Base-by-base conservation (phyloP, 2,329 filamentous ascomycete species). In the Penicillium sp. region DNA sequence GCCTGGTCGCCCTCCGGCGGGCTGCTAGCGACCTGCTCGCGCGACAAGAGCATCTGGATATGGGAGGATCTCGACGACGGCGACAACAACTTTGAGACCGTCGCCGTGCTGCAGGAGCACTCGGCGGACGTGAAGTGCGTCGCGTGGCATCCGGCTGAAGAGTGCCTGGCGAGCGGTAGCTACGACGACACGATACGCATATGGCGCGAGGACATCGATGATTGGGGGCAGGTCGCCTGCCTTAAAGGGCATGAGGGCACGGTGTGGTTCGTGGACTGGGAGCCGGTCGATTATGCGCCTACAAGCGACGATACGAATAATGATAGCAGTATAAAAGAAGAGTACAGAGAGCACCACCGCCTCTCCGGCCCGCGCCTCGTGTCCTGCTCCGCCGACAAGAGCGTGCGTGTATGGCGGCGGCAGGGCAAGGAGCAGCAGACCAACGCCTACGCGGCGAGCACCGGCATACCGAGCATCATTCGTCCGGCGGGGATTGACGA, bases 11-110 rank as follows among this genome's bases (percentile, higher is more conserved):
- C 75, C 3, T 73, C 78, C 88, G 97, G 78, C 79, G 93, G 61
- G 81, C 83, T 91, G 65, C 81, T 99, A 4, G 94, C 94, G 5
- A 97, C 92, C 0, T 97, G 92, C 73, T 89, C 86, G 53, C 83
- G 94, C 49, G 94, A 99, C 71, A 97, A 97, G 77, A 89, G 85
- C 16, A 90, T 97, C 18, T 99, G 94, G 94, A 90, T 99, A 65
- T 99, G 94, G 94, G 94, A 99, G 74, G 94, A 97, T 71, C 83
- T 97, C 54, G 76, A 77, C 55, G 87, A 89, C 63, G 89, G 87
- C 16, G 92, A 96, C 55, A 93, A 96, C 71, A 94, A 97, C 70
- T 97, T 92, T 78, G 94, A 99, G 80, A 97, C 94, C 1, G 86
- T 97, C 16, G 94, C 93, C 0, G 93, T 97, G 53, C 81, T 97